phyloP scores from a whole-genome alignment of 306 rosid genomes.

The Aeschynomene evenia region DNA sequence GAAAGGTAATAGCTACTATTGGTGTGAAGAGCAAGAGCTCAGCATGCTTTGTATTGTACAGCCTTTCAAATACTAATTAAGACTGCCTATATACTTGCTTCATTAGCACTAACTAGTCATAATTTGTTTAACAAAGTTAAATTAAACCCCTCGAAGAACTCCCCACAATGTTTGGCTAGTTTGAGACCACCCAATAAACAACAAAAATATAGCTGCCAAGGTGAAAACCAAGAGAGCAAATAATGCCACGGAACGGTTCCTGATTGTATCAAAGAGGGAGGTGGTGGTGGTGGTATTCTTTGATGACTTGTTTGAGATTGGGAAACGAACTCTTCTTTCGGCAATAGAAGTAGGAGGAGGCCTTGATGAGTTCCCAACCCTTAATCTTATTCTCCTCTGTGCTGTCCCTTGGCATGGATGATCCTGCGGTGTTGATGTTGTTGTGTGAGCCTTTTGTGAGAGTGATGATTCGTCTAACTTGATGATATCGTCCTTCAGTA shows the following conservation, averaged over 20 bases:
- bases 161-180: conserved; percentile 23
- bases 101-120: conserved; percentile 21
- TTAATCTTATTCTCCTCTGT: conserved; percentile 56
- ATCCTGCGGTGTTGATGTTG: conserved; percentile 30
- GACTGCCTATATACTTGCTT: conserved; percentile 11
- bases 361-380: conserved; percentile 27
- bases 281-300: too few relatives aligned
- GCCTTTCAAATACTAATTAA: conserved; percentile 10
- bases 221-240: conserved; percentile 34
- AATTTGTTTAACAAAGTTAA: too few relatives aligned
- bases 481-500: conserved; percentile 80
- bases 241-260: conserved; percentile 2
- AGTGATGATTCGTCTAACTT: conserved; percentile 60
- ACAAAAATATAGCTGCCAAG: conserved; percentile 29
- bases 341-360: not conserved
- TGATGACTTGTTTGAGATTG: conserved; percentile 33
- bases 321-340: not conserved
- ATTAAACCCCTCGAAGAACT: not conserved
- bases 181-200: conserved; percentile 37
- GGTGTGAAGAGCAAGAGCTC: not conserved
- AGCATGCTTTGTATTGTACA: not conserved
- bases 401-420: conserved; percentile 64
- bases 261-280: not conserved
- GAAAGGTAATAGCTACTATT: not conserved
- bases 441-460: conserved; percentile 33